Evolutionary conservation across 257 asterid genomes (phyloP).

Genomic region (Solanum okadae): DNA sequence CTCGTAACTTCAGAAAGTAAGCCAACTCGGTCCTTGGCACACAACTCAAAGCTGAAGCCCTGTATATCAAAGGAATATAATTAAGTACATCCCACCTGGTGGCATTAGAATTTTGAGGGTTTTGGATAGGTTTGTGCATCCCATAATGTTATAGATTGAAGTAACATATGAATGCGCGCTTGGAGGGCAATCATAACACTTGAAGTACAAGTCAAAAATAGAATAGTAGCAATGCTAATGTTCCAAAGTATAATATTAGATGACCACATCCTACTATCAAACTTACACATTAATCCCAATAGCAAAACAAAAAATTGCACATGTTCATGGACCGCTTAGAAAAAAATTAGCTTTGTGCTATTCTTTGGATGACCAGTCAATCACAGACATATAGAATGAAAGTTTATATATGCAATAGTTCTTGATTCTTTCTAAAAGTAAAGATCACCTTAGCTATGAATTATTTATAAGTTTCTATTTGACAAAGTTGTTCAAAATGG

Average conservation of each 20-base stretch:
- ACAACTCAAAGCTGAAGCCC: slow-evolving; percentile 80
- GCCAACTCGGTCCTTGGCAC: slow-evolving; percentile 97
- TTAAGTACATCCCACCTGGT: background rate
- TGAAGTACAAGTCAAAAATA: background rate
- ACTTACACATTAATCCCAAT: background rate
- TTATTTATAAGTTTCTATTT: background rate
- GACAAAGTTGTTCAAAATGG: background rate
- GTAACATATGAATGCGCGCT: background rate
- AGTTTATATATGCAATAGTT: background rate
- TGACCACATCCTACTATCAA: background rate
- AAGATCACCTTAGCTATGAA: background rate
- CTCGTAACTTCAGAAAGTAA: slow-evolving; percentile 85
- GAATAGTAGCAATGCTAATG: background rate
- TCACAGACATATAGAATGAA: background rate
- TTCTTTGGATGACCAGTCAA: background rate
- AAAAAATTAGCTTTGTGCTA: background rate
- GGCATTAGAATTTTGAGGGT: background rate
- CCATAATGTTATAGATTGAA: background rate
- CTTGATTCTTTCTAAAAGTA: background rate
- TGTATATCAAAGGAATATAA: slow-evolving; percentile 9
- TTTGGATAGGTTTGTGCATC: background rate
- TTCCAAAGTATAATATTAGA: background rate
- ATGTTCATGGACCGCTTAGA: background rate
- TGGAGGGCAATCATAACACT: background rate
- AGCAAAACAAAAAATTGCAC: background rate